Percentiles rank a stretch among this genome's conserved stretches.
Evolutionary conservation across 352 stramenopile genomes (phyloP).

Genomic region (Aphanomyces euteiches): DNA sequence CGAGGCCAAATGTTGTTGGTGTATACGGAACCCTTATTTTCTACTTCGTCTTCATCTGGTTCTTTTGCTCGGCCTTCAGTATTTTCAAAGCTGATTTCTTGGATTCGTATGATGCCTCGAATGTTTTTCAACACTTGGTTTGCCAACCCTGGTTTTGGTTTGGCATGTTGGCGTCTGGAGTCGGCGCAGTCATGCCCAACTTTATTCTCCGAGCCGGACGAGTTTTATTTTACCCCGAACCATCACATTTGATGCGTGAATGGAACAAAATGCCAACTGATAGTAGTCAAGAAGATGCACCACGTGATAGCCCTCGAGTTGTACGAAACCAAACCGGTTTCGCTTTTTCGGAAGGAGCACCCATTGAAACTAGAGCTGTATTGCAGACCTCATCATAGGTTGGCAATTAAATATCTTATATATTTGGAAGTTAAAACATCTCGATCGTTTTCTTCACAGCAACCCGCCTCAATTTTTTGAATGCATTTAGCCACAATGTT

Average conservation of each 20-base stretch:
- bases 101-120: slow-evolving; percentile 41
- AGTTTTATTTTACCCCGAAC: slow-evolving; percentile 85
- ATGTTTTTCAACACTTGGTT: slow-evolving; percentile 48
- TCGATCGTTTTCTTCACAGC: too few species aligned
- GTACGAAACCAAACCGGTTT: slow-evolving; percentile 84
- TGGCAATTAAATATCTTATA: too few species aligned
- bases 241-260: slow-evolving; percentile 85
- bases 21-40: slow-evolving; percentile 81
- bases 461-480: too few species aligned
- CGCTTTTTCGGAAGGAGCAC: slow-evolving; percentile 74
- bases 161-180: slow-evolving; percentile 54
- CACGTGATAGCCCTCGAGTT: slow-evolving; percentile 42
- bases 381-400: not conserved
- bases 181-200: slow-evolving; percentile 69
- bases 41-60: slow-evolving; percentile 81
- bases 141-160: slow-evolving; percentile 82
- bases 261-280: slow-evolving; percentile 53
- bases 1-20: slow-evolving; percentile 57
- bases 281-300: not conserved
- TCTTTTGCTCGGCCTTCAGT: slow-evolving; percentile 76
- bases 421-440: too few species aligned
- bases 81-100: slow-evolving; percentile 75
- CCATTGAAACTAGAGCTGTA: slow-evolving; percentile 3
- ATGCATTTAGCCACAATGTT: too few species aligned
- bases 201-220: slow-evolving; percentile 83